Percentiles rank a stretch among this genome's conserved stretches.
Conservation (phyloP, 768 basidiomycete species). For the Lactarius hengduanensis region DNA sequence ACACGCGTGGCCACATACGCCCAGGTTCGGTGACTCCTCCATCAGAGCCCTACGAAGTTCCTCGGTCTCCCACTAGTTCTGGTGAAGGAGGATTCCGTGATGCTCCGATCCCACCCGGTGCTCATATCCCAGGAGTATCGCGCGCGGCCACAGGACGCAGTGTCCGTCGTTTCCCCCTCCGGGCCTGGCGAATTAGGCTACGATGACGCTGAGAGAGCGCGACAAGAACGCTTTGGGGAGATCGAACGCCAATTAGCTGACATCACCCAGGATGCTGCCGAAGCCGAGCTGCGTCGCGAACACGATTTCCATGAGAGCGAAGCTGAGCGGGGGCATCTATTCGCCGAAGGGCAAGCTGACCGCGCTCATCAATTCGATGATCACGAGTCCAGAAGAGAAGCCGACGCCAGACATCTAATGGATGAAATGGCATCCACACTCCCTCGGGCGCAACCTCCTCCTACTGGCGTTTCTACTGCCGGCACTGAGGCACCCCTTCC, state of each 20-base stretch:
- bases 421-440: conserved; percentile 42
- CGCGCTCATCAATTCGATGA: conserved; percentile 60
- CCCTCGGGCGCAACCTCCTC: conserved; percentile 20
- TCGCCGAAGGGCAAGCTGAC: conserved; percentile 57
- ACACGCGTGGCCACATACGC: conserved; percentile 9
- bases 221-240: conserved; percentile 55
- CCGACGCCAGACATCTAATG: conserved; percentile 51
- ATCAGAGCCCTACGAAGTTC: conserved; percentile 3
- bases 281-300: conserved; percentile 65
- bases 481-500: not conserved
- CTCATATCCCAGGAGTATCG: not conserved
- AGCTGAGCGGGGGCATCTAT: conserved; percentile 59
- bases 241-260: conserved; percentile 51
- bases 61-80: conserved; percentile 9
- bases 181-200: conserved; percentile 36
- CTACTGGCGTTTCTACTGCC: not conserved
- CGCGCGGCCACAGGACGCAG: conserved; percentile 13
- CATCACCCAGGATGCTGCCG: conserved; percentile 48
- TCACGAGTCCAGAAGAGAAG: conserved; percentile 54
- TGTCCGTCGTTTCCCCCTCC: conserved; percentile 19
- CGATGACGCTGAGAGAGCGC: conserved; percentile 48
- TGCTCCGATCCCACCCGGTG: not conserved
- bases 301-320: conserved; percentile 62
- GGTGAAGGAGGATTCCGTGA: not conserved
- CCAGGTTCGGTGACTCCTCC: conserved; percentile 10